Base-by-base conservation (phyloP, 257 asterid genomes). In the Pogostemon cablin region DNA sequence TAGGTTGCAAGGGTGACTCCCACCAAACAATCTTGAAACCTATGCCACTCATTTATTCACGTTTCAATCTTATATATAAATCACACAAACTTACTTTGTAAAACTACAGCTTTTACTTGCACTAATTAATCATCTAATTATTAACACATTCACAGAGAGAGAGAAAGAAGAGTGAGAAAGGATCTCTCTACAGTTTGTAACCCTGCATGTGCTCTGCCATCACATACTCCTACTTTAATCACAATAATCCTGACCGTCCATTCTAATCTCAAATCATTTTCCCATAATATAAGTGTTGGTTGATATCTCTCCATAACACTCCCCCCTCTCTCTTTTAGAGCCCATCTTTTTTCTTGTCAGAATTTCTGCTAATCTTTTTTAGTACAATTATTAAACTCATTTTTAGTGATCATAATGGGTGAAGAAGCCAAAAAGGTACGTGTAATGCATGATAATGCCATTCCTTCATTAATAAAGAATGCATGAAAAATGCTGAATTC, bases 131-230 rank as follows among this genome's bases (percentile, higher is more conserved):
- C 15, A 15, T 15, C 15, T 15, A 15, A 15, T 15, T 15, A 15
- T 15, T 15, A 15, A 53, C 34, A 39, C 55, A 38, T 52, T 62
- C 60, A 60, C 44, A 63, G 42, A 35, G 6, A 20, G 25, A 20
- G 25, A 20, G 1, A 20, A 32, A 32, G 12, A 40, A 62, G 25
- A 38, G 39, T 2, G 8, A 6, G 3, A 37, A 47, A 71, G 65
- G 80, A 35, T 72, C 72, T 68, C 69, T 61, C 38, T 37, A 68
- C 78, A 40, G 78, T 82, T 77, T 64, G 85, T 80, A 81, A 81
- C 85, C 68, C 73, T 88, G 84, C 97, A 90, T 86, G 92, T 90
- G 97, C 90, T 81, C 82, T 82, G 88, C 90, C 89, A 84, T 81
- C 84, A 69, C 83, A 81, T 52, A 78, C 71, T 61, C 75, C 67